Evolutionary conservation across 2,329 filamentous ascomycete species (phyloP).

Genomic region (Piedraia hortae): DNA sequence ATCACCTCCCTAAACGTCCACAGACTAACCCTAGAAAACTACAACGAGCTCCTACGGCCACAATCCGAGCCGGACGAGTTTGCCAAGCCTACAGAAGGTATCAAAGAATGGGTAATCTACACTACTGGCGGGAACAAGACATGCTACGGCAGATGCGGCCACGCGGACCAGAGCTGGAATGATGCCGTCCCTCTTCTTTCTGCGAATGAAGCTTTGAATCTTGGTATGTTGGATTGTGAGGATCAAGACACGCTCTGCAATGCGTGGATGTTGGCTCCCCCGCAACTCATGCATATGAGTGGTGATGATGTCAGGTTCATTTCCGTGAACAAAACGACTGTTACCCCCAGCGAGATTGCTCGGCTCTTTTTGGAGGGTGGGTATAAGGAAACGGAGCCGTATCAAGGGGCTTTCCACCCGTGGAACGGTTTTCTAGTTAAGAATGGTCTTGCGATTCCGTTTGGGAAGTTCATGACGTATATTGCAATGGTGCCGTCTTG

Average conservation of each 20-base stretch:
- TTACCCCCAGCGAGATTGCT: conserved; percentile 34
- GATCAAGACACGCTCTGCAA: conserved; percentile 48
- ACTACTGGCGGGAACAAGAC: conserved; percentile 53
- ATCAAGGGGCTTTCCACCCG: conserved; percentile 48
- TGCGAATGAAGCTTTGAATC: conserved; percentile 29
- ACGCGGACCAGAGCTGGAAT: conserved; percentile 32
- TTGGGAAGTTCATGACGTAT: conserved; percentile 39
- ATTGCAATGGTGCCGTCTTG: conserved; percentile 35
- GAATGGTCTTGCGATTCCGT: conserved; percentile 31
- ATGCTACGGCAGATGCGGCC: conserved; percentile 41
- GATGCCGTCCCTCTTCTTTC: conserved; percentile 27
- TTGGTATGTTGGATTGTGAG: conserved; percentile 48
- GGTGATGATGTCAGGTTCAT: conserved; percentile 36
- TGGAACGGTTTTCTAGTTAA: conserved; percentile 40
- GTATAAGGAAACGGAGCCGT: conserved; percentile 23
- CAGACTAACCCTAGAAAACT: conserved; percentile 38
- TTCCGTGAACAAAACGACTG: conserved; percentile 40
- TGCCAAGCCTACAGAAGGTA: conserved; percentile 26
- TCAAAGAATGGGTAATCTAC: conserved; percentile 52
- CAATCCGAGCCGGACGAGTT: too few species aligned
- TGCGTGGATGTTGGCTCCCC: conserved; percentile 37
- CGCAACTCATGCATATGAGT: conserved; percentile 38
- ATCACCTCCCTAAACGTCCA: conserved; percentile 25
- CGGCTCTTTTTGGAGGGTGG: conserved; percentile 31
- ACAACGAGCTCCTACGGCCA: conserved; percentile 38